Conservation (phyloP, 2,329 filamentous ascomycete genomes). For the Neonectria hederae region DNA sequence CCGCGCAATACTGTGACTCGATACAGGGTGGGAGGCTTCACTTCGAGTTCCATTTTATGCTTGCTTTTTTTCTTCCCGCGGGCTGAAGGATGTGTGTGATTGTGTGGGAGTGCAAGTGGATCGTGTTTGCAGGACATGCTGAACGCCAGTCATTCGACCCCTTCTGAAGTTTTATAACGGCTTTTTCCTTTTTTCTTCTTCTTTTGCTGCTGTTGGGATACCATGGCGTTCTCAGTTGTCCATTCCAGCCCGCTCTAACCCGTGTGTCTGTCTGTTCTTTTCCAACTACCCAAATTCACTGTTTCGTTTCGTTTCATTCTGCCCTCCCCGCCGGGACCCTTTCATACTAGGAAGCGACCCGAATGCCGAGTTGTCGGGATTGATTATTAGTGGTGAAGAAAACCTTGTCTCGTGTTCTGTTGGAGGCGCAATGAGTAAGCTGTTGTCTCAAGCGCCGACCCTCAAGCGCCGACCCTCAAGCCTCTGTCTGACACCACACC, state of each 20-base stretch:
- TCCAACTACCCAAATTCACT: neutral
- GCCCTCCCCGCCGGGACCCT: neutral
- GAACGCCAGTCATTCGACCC: neutral
- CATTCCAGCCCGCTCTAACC: neutral
- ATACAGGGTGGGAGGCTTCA: neutral
- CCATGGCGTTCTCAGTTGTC: neutral
- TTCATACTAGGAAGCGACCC: neutral
- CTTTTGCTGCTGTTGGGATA: neutral
- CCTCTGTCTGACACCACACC: neutral
- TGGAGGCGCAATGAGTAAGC: neutral
- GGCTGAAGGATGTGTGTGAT: neutral
- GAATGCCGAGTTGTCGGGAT: neutral
- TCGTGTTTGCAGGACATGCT: neutral
- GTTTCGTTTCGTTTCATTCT: neutral
- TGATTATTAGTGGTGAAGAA: neutral
- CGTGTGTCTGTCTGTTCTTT: neutral
- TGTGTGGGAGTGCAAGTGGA: conserved; percentile 14
- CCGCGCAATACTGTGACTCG: neutral
- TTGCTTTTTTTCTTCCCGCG: neutral
- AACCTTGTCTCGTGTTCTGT: neutral
- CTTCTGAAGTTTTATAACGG: neutral
- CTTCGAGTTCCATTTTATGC: neutral
- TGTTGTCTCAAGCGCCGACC: conserved; percentile 10
- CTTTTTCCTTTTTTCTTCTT: neutral
- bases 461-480: neutral